Evolutionary conservation across 805 yeast genomes (phyloP), one percentile per base, ranked within the genome.

Genomic region (Wickerhamomyces canadensis): DNA sequence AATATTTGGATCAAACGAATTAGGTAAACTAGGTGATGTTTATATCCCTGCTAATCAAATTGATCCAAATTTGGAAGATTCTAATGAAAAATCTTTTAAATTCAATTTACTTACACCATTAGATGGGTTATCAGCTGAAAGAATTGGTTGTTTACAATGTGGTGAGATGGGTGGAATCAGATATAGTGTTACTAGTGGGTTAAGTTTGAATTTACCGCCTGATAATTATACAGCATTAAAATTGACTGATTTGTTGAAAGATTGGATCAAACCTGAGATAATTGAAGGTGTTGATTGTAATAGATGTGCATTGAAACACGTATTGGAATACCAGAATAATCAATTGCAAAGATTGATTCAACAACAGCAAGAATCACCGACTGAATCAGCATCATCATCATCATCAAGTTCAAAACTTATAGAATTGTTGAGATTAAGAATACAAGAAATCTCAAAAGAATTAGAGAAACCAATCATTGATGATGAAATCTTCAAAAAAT

Each of bases 281-380:
- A 88, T 91, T 41, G 89, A 86, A 47, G 96, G 88, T 32, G 98
- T 91, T 26, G 91, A 88, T 60, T 91, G 98, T 65, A 87, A 89
- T 54, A 71, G 98, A 51, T 91, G 98, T 66, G 91, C 94, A 3
- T 67, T 91, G 47, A 58, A 60, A 21, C 79, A 78, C 41, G 80
- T 84, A 11, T 62, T 60, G 35, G 70, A 67, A n/a, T 77, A 70
- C 44, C 60, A 81, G 24, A 35, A 49, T 15, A 64, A 58, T 13
- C 71, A 72, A 43, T 38, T 62, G 26, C 38, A 53, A 18, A 33
- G 62, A 45, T 41, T 58, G 48, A 40, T 9, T 12, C n/a, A 19
- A 29, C 7, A 29, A 13, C 10, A 16, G 6, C 14, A 29, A 13
- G n/a, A n/a, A n/a, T n/a, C n/a, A n/a, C 10, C 6, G 9, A 9